Evolutionary conservation across 2,329 filamentous ascomycete genomes (phyloP), one percentile per base, ranked within the genome.

Genomic region (Dothistroma pini): DNA sequence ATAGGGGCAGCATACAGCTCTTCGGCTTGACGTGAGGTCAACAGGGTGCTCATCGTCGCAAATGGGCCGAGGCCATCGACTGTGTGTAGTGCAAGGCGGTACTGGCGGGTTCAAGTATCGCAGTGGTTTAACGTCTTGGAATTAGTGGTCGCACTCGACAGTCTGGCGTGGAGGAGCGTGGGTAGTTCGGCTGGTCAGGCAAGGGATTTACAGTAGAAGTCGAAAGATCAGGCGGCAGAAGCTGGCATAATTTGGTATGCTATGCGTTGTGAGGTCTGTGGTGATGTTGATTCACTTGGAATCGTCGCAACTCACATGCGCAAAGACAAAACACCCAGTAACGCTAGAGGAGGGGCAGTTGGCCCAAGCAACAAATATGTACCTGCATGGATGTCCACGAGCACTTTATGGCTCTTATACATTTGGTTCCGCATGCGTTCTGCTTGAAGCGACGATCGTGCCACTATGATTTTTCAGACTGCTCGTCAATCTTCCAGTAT

Each of bases 11-110:
- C 89, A 77, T 83, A 93, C 90, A 95, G 87, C 83, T 95, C 91
- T 79, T 95, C 91, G 66, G 90, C 90, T 81, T 96, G 91, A 74
- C 89, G 86, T 72, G 83, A 80, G 63, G 90, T 91, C 78, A 95
- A 80, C 75, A 91, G 83, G 73, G 86, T 85, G 80, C 85, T 88
- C 89, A 93, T 93, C 67, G n/a, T 44, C n/a, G 16, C 41, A n/a
- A 14, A 19, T 44, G 1, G 16, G 41, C 12, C 41, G 4, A n/a
- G 41, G 41, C 41, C 41, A 44, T 44, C 41, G 5, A 44, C 1
- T 19, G 14, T 19, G 25, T 29, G 25, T 44, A n/a, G 16, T n/a
- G 41, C 38, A n/a, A 44, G 7, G 38, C 16, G 12, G 38, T 19
- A 44, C 14, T 41, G 7, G 7, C 10, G 7, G 35, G 35, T 41